Base-by-base conservation (phyloP, 2,329 filamentous ascomycete genomes). In the Monascus ruber region DNA sequence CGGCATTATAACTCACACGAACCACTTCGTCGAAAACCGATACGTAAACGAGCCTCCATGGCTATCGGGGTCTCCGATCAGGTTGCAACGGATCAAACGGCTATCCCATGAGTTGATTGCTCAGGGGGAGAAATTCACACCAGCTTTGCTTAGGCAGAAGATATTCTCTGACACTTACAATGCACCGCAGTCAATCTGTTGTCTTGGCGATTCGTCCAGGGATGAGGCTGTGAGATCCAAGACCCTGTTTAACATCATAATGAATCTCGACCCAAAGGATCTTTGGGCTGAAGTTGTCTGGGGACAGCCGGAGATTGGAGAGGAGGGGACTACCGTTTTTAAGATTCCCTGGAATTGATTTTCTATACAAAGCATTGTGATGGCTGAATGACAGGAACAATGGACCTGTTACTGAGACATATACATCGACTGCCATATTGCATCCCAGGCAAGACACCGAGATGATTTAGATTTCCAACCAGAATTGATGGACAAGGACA, bases 1-100 rank as follows among this genome's bases (percentile, higher is more conserved):
- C 2, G 60, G 59, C 2, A 53, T 62, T 5, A 52, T 68, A 6
- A 59, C 51, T 4, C 68, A 71, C 42, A 65, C 68, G 9, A 71
- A 71, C 34, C 68, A 71, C 36, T 58, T 70, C 25, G 42, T 64
- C 24, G 53, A 60, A 35, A 58, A 58, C 26, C 42, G 36, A 26
- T 49, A 55, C 36, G 57, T 63, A 1, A 40, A 51, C n/a, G 58
- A 62, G 37, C 53, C 56, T 0, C 44, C 48, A 1, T 61, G 58
- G 54, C 40, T 59, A 8, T 47, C 52, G 1, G 58, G 59, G 5
- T 61, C 58, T 25, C 51, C 58, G 2, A 47, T 60, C 5, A 53
- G 61, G 6, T 43, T 63, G 27, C 45, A 50, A 6, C 46, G 61
- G 4, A 37, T 52, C 3, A 36, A 38, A 5, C 34, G 57, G 17